Evolutionary conservation across 2,329 filamentous ascomycete genomes (phyloP).

Genomic region (Knufia petricola): DNA sequence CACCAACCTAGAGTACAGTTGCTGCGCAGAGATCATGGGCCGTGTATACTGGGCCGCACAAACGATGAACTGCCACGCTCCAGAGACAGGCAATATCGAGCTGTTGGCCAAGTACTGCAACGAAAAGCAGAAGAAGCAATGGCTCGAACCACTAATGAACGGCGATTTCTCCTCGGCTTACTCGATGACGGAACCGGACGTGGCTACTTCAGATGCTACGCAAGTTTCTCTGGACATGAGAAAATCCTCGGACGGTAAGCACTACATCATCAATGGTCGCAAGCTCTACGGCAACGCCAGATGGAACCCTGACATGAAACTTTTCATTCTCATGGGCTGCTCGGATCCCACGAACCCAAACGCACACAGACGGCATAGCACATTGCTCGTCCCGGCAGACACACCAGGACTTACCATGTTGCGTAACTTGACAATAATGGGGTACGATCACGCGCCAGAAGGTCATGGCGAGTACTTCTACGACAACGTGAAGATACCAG

Average conservation of each 20-base stretch:
- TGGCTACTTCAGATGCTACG: conserved; percentile 81
- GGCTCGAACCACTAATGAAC: conserved; percentile 71
- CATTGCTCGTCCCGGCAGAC: conserved; percentile 65
- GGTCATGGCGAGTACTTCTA: conserved; percentile 79
- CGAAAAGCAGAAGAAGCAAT: conserved; percentile 62
- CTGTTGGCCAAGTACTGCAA: conserved; percentile 83
- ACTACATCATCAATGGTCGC: conserved; percentile 66
- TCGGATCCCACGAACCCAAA: conserved; percentile 59
- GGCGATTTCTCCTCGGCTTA: conserved; percentile 84
- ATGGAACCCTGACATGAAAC: conserved; percentile 34
- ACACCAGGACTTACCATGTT: conserved; percentile 73
- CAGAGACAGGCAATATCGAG: conserved; percentile 94
- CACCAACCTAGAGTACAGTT: conserved; percentile 78
- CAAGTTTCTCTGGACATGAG: background rate
- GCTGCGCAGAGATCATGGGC: conserved; percentile 82
- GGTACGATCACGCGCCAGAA: conserved; percentile 72
- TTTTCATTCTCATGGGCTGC: conserved; percentile 88
- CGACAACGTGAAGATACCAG: conserved; percentile 69
- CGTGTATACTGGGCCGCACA: conserved; percentile 45
- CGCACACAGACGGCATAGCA: conserved; percentile 71
- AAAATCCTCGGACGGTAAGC: background rate
- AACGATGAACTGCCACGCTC: conserved; percentile 77
- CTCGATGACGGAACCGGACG: conserved; percentile 85
- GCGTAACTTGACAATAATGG: conserved; percentile 76
- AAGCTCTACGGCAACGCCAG: conserved; percentile 18